These are phyloP conservation scores for Elongisporangium anandrum DNA, from an alignment of 352 stramenopile species.

Conservation along the genomic window DNA sequence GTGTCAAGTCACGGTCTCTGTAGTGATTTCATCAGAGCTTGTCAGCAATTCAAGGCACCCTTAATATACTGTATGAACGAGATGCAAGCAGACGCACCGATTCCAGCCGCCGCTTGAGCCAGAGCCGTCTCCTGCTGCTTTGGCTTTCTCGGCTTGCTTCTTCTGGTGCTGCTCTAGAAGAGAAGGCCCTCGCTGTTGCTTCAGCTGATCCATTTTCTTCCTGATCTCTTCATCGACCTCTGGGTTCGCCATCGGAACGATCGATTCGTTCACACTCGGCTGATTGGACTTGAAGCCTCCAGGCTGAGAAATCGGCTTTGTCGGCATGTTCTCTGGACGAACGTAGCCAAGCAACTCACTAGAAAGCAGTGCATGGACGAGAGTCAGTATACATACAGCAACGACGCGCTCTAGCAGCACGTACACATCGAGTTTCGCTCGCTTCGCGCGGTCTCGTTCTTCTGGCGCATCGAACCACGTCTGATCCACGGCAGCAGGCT, in stretches of 20 bases:
- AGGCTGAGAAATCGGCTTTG: slow-evolving; percentile 11
- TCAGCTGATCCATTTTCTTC: slow-evolving; percentile 59
- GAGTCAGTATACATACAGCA: neutral
- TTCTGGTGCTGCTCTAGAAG: slow-evolving; percentile 78
- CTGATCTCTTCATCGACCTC: slow-evolving; percentile 65
- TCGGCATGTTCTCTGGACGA: slow-evolving; percentile 60
- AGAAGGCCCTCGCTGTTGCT: slow-evolving; percentile 55
- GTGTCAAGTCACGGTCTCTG: slow-evolving; percentile 70
- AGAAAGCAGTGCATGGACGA: neutral
- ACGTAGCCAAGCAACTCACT: slow-evolving; percentile 83
- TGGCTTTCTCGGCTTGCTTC: slow-evolving; percentile 48
- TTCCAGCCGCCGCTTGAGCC: slow-evolving; percentile 42
- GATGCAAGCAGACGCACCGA: slow-evolving; percentile 25
- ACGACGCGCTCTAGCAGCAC: neutral
- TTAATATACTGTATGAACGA: neutral
- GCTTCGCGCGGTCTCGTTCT: slow-evolving; percentile 72
- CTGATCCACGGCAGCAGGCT: slow-evolving; percentile 66
- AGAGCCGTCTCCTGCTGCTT: slow-evolving; percentile 9
- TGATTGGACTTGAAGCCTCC: slow-evolving; percentile 6
- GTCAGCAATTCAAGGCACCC: neutral
- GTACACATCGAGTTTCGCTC: slow-evolving; percentile 81
- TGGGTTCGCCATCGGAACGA: slow-evolving; percentile 58
- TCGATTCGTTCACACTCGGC: slow-evolving; percentile 53
- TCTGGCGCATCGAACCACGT: slow-evolving; percentile 82
- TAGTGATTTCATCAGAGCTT: neutral